A percentile compares a stretch with the other conserved stretches of the same genome.
Evolutionary conservation across 1,139 yeast genomes (phyloP).

Genomic region (Yamadazyma epiphylla): DNA sequence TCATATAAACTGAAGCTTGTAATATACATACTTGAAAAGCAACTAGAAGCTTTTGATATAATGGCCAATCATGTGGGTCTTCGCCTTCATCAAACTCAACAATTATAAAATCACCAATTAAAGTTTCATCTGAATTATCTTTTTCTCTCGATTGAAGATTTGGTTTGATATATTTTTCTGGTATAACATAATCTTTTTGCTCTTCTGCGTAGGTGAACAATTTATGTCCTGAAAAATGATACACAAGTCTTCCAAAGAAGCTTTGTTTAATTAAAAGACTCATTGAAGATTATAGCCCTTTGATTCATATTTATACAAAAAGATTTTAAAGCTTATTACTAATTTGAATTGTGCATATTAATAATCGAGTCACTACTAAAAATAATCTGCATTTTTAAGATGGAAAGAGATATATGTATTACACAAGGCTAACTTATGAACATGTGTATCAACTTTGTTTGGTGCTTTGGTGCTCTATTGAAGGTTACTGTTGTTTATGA

Average conservation of each 20-base stretch:
- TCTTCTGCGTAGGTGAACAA: conserved; percentile 29
- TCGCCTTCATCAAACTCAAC: conserved; percentile 12
- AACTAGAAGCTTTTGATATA: conserved; percentile 15
- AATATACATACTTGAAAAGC: conserved; percentile 16
- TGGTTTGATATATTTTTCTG: conserved; percentile 24
- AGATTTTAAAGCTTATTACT: too few species aligned
- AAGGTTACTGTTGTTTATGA: too few species aligned
- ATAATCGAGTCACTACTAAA: too few species aligned
- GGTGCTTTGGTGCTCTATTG: too few species aligned
- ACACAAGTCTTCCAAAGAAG: conserved; percentile 29
- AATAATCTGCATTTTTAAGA: too few species aligned
- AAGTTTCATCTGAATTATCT: neutral
- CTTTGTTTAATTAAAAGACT: conserved; percentile 25
- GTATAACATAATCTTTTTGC: conserved; percentile 24
- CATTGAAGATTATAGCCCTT: too few species aligned
- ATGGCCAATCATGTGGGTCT: conserved; percentile 27
- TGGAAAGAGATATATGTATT: too few species aligned
- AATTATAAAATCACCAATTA: neutral
- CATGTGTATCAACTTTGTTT: too few species aligned
- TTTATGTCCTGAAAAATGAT: conserved; percentile 30
- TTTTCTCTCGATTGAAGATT: neutral
- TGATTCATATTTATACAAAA: too few species aligned
- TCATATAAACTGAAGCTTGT: conserved; percentile 22
- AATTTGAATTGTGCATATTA: too few species aligned
- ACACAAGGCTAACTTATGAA: too few species aligned